Evolutionary conservation across 2,329 filamentous ascomycete genomes (phyloP).

Genomic region (Arthroderma uncinatum): DNA sequence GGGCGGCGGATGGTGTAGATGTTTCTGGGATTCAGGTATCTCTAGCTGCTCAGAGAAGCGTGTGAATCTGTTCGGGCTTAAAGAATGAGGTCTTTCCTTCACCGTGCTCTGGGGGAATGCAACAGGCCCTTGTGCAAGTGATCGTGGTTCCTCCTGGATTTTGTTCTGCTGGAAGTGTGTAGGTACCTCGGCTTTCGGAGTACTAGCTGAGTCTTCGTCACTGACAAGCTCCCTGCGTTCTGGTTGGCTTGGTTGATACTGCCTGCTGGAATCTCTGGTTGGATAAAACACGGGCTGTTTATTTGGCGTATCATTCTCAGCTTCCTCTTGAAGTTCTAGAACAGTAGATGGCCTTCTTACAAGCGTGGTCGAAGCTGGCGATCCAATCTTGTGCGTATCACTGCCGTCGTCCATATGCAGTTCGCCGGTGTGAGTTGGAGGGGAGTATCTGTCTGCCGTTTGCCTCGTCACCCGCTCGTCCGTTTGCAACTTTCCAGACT

Average conservation of each 20-base stretch:
- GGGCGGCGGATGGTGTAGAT: constrained; percentile 47
- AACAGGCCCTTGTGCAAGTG: not conserved
- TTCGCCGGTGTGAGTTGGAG: not conserved
- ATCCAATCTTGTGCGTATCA: not conserved
- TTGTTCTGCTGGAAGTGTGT: not conserved
- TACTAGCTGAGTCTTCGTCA: not conserved
- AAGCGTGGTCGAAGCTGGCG: not conserved
- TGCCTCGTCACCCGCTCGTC: not conserved
- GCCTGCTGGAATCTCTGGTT: not conserved
- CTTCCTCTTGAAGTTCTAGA: not conserved
- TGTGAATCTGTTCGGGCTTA: constrained; percentile 30
- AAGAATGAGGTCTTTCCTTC: constrained; percentile 8
- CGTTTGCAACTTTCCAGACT: not conserved
- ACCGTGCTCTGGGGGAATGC: not conserved
- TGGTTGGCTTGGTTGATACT: not conserved
- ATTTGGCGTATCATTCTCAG: not conserved
- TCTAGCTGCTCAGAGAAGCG: constrained; percentile 45
- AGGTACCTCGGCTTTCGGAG: not conserved
- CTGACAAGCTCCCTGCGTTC: not conserved
- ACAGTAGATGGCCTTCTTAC: not conserved
- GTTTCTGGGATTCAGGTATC: constrained; percentile 37
- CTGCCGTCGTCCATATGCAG: not conserved
- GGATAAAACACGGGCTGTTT: not conserved
- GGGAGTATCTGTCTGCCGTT: not conserved
- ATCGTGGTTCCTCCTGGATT: not conserved